These are phyloP conservation scores for Auricularia auricula-judae DNA, from an alignment of 768 basidiomycete genomes.

Conservation along the genomic window DNA sequence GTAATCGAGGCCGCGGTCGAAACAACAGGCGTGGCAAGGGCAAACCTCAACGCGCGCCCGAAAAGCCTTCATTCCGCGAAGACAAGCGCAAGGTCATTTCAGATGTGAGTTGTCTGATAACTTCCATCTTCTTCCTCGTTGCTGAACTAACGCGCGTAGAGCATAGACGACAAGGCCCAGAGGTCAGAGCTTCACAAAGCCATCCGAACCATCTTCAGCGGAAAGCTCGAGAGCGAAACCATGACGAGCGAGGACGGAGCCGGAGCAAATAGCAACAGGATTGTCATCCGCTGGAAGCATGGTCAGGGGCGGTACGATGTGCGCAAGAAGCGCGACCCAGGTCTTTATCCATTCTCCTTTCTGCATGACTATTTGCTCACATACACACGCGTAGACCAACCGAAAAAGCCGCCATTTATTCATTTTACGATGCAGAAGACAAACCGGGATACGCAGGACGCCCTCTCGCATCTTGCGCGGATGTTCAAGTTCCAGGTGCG, in stretches of 20 bases:
- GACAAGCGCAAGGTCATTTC: conserved; percentile 72
- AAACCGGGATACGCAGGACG: conserved; percentile 95
- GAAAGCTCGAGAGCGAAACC: conserved; percentile 78
- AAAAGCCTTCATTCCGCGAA: conserved; percentile 33
- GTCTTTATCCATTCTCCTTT: neutral
- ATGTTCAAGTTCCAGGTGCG: conserved; percentile 64
- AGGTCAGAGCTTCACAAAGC: conserved; percentile 75
- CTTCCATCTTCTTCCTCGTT: neutral
- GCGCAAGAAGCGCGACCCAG: neutral
- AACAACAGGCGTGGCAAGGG: conserved; percentile 31
- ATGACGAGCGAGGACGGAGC: conserved; percentile 30
- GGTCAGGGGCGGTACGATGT: neutral
- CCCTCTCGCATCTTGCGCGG: conserved; percentile 69
- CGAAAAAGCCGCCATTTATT: conserved; percentile 50
- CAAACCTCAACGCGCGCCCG: conserved; percentile 26
- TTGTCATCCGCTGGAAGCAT: conserved; percentile 62
- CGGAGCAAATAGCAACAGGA: conserved; percentile 58
- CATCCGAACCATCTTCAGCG: conserved; percentile 69
- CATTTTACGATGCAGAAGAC: conserved; percentile 97
- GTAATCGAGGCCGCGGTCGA: conserved; percentile 29
- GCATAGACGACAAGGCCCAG: conserved; percentile 69
- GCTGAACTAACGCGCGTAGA: conserved; percentile 31
- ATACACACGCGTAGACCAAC: neutral
- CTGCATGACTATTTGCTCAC: neutral
- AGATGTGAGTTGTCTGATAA: conserved; percentile 40